Base-by-base conservation (phyloP, 2,329 filamentous ascomycete species). In the Lasiodiplodia citricola region DNA sequence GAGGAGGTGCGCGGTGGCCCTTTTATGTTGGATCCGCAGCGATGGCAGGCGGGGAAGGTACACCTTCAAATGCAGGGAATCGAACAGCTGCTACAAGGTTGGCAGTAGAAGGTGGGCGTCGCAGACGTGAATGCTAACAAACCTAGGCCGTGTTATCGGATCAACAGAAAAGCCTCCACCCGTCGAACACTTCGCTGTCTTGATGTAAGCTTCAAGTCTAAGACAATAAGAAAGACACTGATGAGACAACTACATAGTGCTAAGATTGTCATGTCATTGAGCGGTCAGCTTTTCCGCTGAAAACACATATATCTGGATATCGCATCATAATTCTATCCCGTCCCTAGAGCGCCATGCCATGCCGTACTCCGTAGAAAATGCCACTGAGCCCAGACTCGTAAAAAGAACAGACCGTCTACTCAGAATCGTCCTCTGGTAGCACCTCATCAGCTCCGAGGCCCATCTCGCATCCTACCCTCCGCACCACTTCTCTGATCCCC, bases 401-500 rank as follows among this genome's bases (percentile, higher is more conserved):
- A 10, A 13, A n/a, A 7, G 6, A 52, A 25, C 2, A 44, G 7
- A n/a, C n/a, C 10, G 3, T 54, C 51, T 44, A 41, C 37, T 66
- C 37, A 10, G 44, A 38, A 25, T 63, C 47, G 2, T 62, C 47
- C 35, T 67, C 55, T 31, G 74, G 73, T 63, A 79, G 44, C 13
- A 79, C 75, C 44, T 77, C 75, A 18, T 74, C 75, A 14, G 51
- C 70, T 18, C 70, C 69, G 68, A 78, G 56, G 2, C 79, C 78
- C 47, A 81, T 74, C 70, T 78, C 71, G 72, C 84, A 82, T 21
- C 88, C 89, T 63, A 97, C 85, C 58, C 87, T 87, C 75, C 87
- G 88, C 44, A 99, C 94, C 11, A 99, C 94, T 44, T 85, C 84
- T 81, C 89, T 91, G 70, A 99, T 88, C 3, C 95, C 94, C 73